These are phyloP conservation scores for Erodium moschatum DNA, from an alignment of 441 rosid species.

Conservation along the genomic window DNA sequence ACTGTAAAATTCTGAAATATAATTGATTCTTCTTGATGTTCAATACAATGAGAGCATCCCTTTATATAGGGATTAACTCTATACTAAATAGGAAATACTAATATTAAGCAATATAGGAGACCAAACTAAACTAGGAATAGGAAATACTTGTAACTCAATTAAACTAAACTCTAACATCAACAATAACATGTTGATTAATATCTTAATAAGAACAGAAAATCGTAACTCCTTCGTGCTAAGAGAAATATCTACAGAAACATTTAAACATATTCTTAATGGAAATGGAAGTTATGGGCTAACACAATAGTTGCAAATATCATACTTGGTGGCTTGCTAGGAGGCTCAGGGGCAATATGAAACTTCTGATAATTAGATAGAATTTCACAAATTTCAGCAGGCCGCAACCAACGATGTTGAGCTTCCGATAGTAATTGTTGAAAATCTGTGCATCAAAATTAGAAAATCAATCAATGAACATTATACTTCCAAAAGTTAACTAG, in stretches of 20 bases:
- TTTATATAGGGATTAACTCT: too few relatives aligned
- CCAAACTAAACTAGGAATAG: too few relatives aligned
- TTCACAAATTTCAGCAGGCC: conserved; percentile 94
- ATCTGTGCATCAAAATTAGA: conserved; percentile 36
- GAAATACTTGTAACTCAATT: too few relatives aligned
- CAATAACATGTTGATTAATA: too few relatives aligned
- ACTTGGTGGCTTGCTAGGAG: conserved; percentile 77
- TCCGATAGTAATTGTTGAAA: conserved; percentile 62
- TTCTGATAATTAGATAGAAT: conserved; percentile 72
- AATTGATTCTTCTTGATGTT: too few relatives aligned
- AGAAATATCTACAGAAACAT: background rate
- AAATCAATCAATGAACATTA: conserved; percentile 6
- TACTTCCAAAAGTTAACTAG: background rate
- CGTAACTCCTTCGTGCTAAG: background rate
- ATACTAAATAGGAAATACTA: too few relatives aligned
- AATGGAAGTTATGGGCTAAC: background rate
- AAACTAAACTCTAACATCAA: too few relatives aligned
- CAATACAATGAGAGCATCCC: too few relatives aligned
- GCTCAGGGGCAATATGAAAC: conserved; percentile 68
- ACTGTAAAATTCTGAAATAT: too few relatives aligned
- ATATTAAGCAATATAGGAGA: too few relatives aligned
- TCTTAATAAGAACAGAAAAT: background rate
- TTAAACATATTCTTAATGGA: too few relatives aligned
- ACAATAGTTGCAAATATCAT: conserved; percentile 26
- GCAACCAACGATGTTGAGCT: conserved; percentile 89